A percentile compares a stretch with the other conserved stretches of the same genome.
phyloP scores from a whole-genome alignment of 83 land plant species.

The Isoetes engelmannii region DNA sequence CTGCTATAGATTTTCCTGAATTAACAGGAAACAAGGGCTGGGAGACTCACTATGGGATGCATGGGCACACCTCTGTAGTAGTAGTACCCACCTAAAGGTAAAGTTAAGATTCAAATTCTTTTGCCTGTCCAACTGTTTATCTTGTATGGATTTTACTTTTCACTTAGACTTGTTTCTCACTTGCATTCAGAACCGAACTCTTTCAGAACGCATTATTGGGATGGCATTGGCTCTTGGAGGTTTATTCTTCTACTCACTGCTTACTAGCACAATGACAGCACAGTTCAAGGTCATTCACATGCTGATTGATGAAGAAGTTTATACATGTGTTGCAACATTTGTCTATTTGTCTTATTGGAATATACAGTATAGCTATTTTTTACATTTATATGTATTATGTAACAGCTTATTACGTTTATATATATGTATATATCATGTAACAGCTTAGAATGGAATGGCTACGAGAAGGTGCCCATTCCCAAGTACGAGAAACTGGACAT shows the following conservation, averaged over 20 bases:
- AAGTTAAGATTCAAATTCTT: neutral
- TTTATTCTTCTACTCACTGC: conserved; percentile 68
- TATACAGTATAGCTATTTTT: neutral
- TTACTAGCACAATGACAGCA: conserved; percentile 81
- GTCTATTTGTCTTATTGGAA: neutral
- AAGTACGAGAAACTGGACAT: conserved; percentile 8
- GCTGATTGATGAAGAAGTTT: neutral
- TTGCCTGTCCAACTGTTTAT: neutral
- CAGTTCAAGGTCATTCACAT: conserved; percentile 49
- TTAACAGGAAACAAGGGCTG: conserved; percentile 43
- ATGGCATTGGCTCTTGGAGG: conserved; percentile 77
- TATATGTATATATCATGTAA: neutral
- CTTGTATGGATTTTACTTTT: neutral
- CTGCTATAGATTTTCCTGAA: conserved; percentile 4
- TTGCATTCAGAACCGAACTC: conserved; percentile 60
- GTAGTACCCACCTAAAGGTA: conserved; percentile 80
- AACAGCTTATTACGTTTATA: too few relatives aligned
- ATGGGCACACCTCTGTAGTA: conserved; percentile 83
- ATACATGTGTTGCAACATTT: neutral
- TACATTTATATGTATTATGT: neutral
- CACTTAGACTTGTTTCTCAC: neutral
- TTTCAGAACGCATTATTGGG: conserved; percentile 68
- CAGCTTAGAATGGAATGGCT: conserved; percentile 4
- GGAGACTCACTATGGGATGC: conserved; percentile 93
- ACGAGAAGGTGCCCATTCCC: conserved; percentile 12